These are phyloP conservation scores for Neurospora discreta DNA, from an alignment of 495 filamentous ascomycete genomes.

Conservation along the genomic window DNA sequence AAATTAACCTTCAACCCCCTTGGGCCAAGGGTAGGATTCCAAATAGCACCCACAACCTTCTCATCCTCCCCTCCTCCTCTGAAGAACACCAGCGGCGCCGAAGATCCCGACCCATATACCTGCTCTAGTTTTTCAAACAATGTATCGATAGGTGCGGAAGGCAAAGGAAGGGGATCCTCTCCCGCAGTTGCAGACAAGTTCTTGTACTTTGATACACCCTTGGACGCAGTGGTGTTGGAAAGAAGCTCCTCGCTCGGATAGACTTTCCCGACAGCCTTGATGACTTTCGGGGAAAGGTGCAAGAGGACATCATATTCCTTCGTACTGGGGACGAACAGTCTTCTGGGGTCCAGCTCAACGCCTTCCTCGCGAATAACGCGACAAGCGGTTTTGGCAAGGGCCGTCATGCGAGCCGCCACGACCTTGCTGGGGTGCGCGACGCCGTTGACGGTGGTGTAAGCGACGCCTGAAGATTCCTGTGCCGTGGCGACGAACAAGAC, in stretches of 20 bases:
- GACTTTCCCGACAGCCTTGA: conserved; percentile 15
- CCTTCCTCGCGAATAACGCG: conserved; percentile 47
- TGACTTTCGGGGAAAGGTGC: conserved; percentile 46
- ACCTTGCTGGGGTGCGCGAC: conserved; percentile 55
- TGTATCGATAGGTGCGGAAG: conserved; percentile 31
- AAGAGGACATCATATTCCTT: conserved; percentile 80
- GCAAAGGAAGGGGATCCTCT: conserved; percentile 30
- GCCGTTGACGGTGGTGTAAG: conserved; percentile 58
- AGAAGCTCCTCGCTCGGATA: conserved; percentile 14
- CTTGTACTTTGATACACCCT: conserved; percentile 43
- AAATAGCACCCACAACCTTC: conserved; percentile 60
- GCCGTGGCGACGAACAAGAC: conserved; percentile 75
- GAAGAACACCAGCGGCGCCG: conserved; percentile 62
- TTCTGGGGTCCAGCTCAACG: conserved; percentile 42
- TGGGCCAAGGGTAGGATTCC: conserved; percentile 55
- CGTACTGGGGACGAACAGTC: conserved; percentile 57
- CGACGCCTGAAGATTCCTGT: conserved; percentile 61
- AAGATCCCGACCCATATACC: conserved; percentile 34
- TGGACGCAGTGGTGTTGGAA: neutral
- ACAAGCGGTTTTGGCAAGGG: conserved; percentile 62
- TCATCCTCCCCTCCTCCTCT: conserved; percentile 46
- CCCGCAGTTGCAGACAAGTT: conserved; percentile 46
- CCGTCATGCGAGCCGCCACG: conserved; percentile 72
- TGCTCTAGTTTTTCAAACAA: conserved; percentile 49
- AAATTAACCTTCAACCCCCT: conserved; percentile 57